Percentiles rank a stretch among this genome's conserved stretches.
phyloP scores from a whole-genome alignment of 2,329 filamentous ascomycete species.

The Aaosphaeria arxii region DNA sequence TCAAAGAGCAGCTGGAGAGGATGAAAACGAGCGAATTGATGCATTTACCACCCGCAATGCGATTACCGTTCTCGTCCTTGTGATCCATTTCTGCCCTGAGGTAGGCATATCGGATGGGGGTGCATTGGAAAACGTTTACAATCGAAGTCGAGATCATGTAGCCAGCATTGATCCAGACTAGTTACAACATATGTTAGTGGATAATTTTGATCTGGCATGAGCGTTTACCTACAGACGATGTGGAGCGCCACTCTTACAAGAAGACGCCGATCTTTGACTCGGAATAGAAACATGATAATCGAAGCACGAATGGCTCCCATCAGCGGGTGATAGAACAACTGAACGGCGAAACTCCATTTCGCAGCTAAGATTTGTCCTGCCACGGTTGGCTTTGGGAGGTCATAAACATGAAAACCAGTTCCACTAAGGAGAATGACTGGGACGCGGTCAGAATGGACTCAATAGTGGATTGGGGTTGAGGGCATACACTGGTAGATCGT shows the following conservation, averaged over 20 bases:
- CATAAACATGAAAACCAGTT: slow-evolving; percentile 30
- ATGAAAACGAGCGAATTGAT: slow-evolving; percentile 33
- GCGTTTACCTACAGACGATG: slow-evolving; percentile 18
- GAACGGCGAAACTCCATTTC: slow-evolving; percentile 35
- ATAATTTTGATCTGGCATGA: neutral
- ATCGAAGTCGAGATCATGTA: slow-evolving; percentile 33
- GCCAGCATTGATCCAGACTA: slow-evolving; percentile 34
- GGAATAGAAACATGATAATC: slow-evolving; percentile 37
- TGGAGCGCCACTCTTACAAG: slow-evolving; percentile 29
- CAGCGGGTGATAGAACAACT: slow-evolving; percentile 38
- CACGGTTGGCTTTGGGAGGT: slow-evolving; percentile 28
- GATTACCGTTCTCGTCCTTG: slow-evolving; percentile 20
- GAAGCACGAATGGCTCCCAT: slow-evolving; percentile 36
- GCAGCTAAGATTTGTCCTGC: slow-evolving; percentile 21
- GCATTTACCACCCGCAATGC: slow-evolving; percentile 27
- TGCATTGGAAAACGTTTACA: slow-evolving; percentile 35
- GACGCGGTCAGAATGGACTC: neutral
- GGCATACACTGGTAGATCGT: slow-evolving; percentile 23
- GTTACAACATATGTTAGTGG: neutral
- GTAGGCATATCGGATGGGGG: slow-evolving; percentile 28
- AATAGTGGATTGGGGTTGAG: neutral
- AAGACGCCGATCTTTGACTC: slow-evolving; percentile 31
- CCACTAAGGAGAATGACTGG: slow-evolving; percentile 27
- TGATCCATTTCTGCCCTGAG: slow-evolving; percentile 28
- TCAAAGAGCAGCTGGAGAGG: slow-evolving; percentile 29